Evolutionary conservation across 73 alveolate species (phyloP).

Genomic region (Paramecium bursaria): DNA sequence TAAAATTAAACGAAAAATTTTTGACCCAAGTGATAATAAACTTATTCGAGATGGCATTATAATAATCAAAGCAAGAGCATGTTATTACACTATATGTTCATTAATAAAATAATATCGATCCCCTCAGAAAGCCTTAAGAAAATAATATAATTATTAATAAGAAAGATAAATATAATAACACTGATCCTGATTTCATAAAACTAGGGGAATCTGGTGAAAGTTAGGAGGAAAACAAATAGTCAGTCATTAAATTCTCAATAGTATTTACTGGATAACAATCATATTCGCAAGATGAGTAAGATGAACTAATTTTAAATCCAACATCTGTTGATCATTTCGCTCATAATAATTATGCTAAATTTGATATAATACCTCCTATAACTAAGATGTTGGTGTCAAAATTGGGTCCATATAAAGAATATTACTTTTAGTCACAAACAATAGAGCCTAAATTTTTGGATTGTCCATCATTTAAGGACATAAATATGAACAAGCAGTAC

Average conservation of each 20-base stretch:
- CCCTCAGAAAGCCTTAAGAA: no score
- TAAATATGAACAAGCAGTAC: not conserved
- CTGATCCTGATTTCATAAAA: not conserved
- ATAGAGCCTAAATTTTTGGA: not conserved
- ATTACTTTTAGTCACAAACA: not conserved
- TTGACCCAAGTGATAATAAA: no score
- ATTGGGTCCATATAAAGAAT: not conserved
- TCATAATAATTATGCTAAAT: not conserved
- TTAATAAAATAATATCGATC: not conserved
- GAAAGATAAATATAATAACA: not conserved
- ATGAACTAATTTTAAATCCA: not conserved
- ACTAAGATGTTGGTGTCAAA: not conserved
- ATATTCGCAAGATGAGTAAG: not conserved
- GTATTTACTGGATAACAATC: not conserved
- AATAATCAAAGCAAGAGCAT: not conserved
- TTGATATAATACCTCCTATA: not conserved
- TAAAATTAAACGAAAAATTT: no score
- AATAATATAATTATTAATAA: no score
- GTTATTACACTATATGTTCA: not conserved
- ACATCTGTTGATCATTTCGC: not conserved
- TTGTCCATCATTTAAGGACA: not conserved
- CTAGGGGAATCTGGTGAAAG: not conserved
- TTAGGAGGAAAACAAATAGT: not conserved
- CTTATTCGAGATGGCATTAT: no score
- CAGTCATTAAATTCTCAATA: no score